Conservation (phyloP, 192 early-diverging fungal species). For the Coemansia javaensis region DNA sequence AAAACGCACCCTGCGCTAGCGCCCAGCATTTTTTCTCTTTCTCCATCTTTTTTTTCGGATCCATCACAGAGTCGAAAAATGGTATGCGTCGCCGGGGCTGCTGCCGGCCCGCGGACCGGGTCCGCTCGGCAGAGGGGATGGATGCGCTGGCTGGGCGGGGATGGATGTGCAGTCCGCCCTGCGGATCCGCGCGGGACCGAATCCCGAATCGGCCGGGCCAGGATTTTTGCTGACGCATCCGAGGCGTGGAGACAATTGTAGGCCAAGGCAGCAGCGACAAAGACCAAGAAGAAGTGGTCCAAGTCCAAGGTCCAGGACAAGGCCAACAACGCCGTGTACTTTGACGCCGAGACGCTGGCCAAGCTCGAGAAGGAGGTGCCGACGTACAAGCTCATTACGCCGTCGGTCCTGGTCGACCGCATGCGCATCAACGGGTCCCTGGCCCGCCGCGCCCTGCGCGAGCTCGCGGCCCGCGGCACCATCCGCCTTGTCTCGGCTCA, state of each 20-base stretch:
- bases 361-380: conserved; percentile 99
- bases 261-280: conserved; percentile 36
- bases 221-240: no score
- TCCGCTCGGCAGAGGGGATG: no score
- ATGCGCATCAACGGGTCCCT: conserved; percentile 96
- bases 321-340: conserved; percentile 98
- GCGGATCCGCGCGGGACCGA: no score
- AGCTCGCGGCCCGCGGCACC: conserved; percentile 84
- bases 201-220: no score
- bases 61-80: no score
- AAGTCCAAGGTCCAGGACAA: conserved; percentile 99
- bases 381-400: conserved; percentile 98
- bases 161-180: no score
- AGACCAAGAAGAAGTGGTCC: conserved; percentile 94
- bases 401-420: conserved; percentile 97
- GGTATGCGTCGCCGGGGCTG: no score
- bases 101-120: no score
- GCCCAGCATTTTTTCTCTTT: no score
- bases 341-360: conserved; percentile 96
- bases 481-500: conserved; percentile 90
- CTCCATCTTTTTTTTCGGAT: no score
- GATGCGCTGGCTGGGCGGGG: no score
- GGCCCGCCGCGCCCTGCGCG: conserved; percentile 90
- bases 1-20: no score
- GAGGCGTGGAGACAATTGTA: conserved; percentile 7